Evolutionary conservation across 108 stramenopile genomes (phyloP).

Genomic region (Conticribra guillardii): DNA sequence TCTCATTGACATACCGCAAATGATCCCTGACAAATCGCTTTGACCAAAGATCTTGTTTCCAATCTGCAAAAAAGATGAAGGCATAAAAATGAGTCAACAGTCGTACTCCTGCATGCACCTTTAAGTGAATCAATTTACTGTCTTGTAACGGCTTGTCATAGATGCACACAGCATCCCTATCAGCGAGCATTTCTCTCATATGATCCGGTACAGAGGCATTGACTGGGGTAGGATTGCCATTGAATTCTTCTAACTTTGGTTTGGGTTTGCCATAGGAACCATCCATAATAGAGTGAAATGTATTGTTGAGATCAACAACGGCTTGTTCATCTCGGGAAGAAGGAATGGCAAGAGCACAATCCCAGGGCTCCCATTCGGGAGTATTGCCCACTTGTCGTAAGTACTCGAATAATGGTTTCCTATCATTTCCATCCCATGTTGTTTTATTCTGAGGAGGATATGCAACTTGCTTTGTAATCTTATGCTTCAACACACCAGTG

Average conservation of each 20-base stretch:
- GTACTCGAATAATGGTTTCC: conserved; percentile 44
- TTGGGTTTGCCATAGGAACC: conserved; percentile 50
- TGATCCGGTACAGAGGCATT: conserved; percentile 57
- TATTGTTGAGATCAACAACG: conserved; percentile 40
- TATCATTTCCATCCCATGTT: conserved; percentile 42
- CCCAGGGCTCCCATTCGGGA: conserved; percentile 52
- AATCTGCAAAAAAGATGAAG: conserved; percentile 75
- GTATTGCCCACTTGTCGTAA: conserved; percentile 45
- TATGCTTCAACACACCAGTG: conserved; percentile 44
- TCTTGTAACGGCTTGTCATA: conserved; percentile 57
- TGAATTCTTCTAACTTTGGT: conserved; percentile 50
- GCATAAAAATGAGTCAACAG: conserved; percentile 64
- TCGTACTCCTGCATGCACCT: conserved; percentile 25
- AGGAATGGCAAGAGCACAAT: conserved; percentile 57
- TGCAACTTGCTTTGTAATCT: conserved; percentile 37
- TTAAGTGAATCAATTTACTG: conserved; percentile 50
- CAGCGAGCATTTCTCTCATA: conserved; percentile 65
- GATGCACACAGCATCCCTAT: conserved; percentile 48
- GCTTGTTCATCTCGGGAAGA: conserved; percentile 32
- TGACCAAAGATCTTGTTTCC: conserved; percentile 59
- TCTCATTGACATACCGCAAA: conserved; percentile 54
- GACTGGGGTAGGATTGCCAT: conserved; percentile 53
- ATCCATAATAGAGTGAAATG: conserved; percentile 45
- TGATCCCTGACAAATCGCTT: conserved; percentile 64
- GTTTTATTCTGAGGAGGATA: conserved; percentile 72